Evolutionary conservation across 495 filamentous ascomycete species (phyloP).

Genomic region (Trichocladium uniseriatum): DNA sequence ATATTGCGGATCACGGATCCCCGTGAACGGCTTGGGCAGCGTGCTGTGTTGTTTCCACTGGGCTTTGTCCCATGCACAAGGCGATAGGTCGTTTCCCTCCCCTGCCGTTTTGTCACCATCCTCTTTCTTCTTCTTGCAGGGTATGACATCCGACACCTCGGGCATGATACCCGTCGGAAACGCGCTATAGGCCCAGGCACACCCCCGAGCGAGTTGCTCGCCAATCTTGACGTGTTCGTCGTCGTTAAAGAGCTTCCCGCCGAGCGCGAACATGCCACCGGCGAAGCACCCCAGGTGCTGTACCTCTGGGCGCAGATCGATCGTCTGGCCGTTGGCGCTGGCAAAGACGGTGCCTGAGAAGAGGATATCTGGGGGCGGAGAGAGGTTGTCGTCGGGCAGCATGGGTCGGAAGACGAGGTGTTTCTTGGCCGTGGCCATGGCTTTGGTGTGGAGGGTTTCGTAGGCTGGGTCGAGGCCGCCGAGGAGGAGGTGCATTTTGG

Average conservation of each 20-base stretch:
- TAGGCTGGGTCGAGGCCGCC: constrained; percentile 33
- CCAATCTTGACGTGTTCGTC: constrained; percentile 67
- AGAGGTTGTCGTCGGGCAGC: constrained; percentile 48
- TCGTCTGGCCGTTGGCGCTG: constrained; percentile 11
- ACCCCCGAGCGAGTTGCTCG: constrained; percentile 75
- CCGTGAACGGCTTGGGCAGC: constrained; percentile 50
- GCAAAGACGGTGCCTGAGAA: constrained; percentile 42
- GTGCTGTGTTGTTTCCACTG: constrained; percentile 29
- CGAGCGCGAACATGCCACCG: constrained; percentile 87
- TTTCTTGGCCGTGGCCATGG: constrained; percentile 54
- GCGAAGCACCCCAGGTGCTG: constrained; percentile 63
- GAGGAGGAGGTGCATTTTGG: constrained; percentile 50
- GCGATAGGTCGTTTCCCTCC: background rate
- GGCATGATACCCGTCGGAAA: constrained; percentile 85
- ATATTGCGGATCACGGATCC: constrained; percentile 28
- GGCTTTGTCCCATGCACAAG: constrained; percentile 23
- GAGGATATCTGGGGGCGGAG: constrained; percentile 51
- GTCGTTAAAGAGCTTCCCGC: constrained; percentile 62
- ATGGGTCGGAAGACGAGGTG: constrained; percentile 61
- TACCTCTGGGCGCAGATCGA: constrained; percentile 28
- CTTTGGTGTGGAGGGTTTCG: constrained; percentile 38
- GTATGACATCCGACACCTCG: constrained; percentile 52
- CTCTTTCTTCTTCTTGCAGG: constrained; percentile 20
- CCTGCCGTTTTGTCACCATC: background rate
- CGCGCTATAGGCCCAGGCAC: constrained; percentile 80